Percentiles rank a stretch among this genome's conserved stretches.
phyloP scores from a whole-genome alignment of 164 flowering plant species.

The Echeveria elegans region DNA sequence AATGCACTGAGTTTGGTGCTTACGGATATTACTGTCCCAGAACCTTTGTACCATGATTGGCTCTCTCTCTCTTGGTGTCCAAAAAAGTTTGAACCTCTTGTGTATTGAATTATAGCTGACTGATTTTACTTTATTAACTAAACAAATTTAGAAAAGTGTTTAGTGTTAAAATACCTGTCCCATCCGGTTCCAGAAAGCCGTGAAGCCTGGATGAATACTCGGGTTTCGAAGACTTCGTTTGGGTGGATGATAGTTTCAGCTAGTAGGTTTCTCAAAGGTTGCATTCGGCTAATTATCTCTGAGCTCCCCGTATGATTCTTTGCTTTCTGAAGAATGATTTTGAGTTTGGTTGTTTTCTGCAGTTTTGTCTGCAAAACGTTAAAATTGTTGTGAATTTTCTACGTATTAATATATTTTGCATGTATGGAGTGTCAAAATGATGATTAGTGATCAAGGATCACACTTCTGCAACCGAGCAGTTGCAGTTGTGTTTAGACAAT shows the following conservation, averaged over 20 bases:
- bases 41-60: slow-evolving; percentile 9
- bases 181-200: slow-evolving; percentile 11
- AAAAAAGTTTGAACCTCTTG: slow-evolving; percentile 7
- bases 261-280: slow-evolving; percentile 1
- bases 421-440: too few species aligned
- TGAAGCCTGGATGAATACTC: slow-evolving; percentile 5
- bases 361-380: neutral
- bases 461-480: too few species aligned
- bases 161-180: neutral
- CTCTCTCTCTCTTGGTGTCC: slow-evolving; percentile 6
- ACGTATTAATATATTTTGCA: too few species aligned
- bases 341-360: slow-evolving; percentile 3
- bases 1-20: neutral
- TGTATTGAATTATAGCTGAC: neutral
- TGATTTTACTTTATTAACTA: too few species aligned
- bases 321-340: slow-evolving; percentile 7
- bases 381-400: too few species aligned
- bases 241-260: neutral
- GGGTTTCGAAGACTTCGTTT: slow-evolving; percentile 1
- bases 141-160: too few species aligned
- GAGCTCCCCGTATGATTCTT: slow-evolving; percentile 2
- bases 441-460: too few species aligned
- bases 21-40: neutral
- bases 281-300: slow-evolving; percentile 1
- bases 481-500: too few species aligned